Evolutionary conservation across 768 basidiomycete species (phyloP).

Genomic region (Boletus reticuloceps): DNA sequence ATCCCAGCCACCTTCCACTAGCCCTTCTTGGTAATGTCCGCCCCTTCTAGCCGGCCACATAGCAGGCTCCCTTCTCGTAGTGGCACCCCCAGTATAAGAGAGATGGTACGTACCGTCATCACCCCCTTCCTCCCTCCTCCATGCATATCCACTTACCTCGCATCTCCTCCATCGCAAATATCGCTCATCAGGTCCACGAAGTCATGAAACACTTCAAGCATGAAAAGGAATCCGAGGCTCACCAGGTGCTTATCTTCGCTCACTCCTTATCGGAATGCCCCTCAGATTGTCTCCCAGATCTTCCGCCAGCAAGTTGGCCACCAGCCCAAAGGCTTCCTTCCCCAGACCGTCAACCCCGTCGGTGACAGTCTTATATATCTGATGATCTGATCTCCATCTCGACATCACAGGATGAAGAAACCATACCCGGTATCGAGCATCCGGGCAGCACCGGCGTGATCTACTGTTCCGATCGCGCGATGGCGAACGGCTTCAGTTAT

Average conservation of each 20-base stretch:
- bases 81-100: constrained; percentile 41
- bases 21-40: constrained; percentile 21
- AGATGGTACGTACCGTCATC: constrained; percentile 34
- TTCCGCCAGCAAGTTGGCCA: constrained; percentile 74
- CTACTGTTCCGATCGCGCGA: constrained; percentile 92
- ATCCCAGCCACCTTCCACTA: neutral
- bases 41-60: constrained; percentile 21
- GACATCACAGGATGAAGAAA: constrained; percentile 70
- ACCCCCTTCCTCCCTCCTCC: neutral
- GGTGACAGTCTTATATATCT: constrained; percentile 14
- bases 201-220: constrained; percentile 65
- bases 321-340: constrained; percentile 59
- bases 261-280: neutral
- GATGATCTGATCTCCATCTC: neutral
- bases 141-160: constrained; percentile 33
- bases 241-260: constrained; percentile 49
- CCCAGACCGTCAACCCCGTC: constrained; percentile 71
- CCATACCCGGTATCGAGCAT: constrained; percentile 83
- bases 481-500: constrained; percentile 90
- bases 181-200: constrained; percentile 61
- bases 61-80: constrained; percentile 37
- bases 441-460: constrained; percentile 66
- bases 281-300: constrained; percentile 46
- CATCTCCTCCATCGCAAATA: constrained; percentile 26
- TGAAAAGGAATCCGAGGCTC: constrained; percentile 86